Evolutionary conservation across 768 basidiomycete species (phyloP), one percentile per base, ranked within the genome.

Genomic region (Trametes coccinea): DNA sequence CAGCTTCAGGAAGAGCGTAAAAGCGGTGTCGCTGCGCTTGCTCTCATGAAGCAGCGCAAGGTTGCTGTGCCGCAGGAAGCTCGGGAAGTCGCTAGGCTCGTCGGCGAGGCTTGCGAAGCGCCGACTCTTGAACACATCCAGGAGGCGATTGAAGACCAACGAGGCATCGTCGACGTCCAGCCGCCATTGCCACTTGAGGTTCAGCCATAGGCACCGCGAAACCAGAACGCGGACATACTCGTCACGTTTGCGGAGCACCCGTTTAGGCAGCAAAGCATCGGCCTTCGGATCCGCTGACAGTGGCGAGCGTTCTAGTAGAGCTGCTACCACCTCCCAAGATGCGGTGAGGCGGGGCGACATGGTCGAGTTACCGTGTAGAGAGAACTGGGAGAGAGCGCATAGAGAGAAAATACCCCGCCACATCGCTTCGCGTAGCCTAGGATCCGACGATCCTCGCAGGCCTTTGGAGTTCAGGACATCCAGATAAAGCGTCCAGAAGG

Each of bases 311-410:
- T 81, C 78, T 41, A 95, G 75, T 0, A 89, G 86, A 37, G 75
- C 63, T 0, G 77, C 67, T 17, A 90, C 84, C 0, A 90, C 71
- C 0, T 82, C 78, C 95, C 95, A 98, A 10, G 79, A 81, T 1
- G 85, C 75, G 3, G 79, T 75, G 14, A 89, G 77, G 3, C 75
- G 75, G 27, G 74, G 73, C 5, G 61, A 58, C 17, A 77, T 70
- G 2, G 76, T 76, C 4, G 79, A 73, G 39, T 78, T 61, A 9
- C 88, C 88, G 34, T 78, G 73, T 0, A 77, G 68, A 1, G 88
- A 88, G 75, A 96, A 91, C 67, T 95, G 94, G 0, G 91, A 90
- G 11, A 95, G 73, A 1, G 87, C 82, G 60, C 85, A 89, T 1
- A 95, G 72, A 29, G 79, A 81, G 68, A 92, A 89, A 5, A 90